Conservation (phyloP, 495 filamentous ascomycete species). For the Immersiella caudata region DNA sequence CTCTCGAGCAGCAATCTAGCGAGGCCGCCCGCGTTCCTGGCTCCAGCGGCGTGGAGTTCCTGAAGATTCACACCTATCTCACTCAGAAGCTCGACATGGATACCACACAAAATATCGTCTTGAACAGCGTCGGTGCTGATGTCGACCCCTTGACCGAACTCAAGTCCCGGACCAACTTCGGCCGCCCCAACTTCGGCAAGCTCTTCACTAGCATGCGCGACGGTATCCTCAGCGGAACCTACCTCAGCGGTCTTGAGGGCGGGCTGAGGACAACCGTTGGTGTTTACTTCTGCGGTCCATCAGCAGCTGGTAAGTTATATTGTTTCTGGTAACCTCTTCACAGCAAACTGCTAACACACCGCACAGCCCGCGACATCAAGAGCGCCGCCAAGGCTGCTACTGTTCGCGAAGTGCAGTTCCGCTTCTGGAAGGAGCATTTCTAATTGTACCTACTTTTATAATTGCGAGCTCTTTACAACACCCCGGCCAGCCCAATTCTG, state of each 20-base stretch:
- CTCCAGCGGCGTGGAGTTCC: slow-evolving; percentile 74
- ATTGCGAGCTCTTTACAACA: slow-evolving; percentile 8
- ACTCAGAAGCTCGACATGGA: slow-evolving; percentile 91
- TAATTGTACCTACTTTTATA: slow-evolving; percentile 26
- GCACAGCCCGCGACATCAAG: slow-evolving; percentile 62
- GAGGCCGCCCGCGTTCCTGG: slow-evolving; percentile 54
- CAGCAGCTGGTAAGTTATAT: slow-evolving; percentile 49
- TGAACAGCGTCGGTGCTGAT: slow-evolving; percentile 87
- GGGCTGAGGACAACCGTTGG: slow-evolving; percentile 80
- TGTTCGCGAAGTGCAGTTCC: slow-evolving; percentile 63
- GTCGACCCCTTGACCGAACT: slow-evolving; percentile 93
- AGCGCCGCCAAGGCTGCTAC: slow-evolving; percentile 73
- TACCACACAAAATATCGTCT: slow-evolving; percentile 91
- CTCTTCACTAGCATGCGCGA: slow-evolving; percentile 85
- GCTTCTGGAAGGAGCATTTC: slow-evolving; percentile 97
- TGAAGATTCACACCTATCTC: slow-evolving; percentile 97
- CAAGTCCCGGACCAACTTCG: slow-evolving; percentile 88
- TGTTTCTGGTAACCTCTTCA: neutral
- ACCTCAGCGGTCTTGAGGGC: slow-evolving; percentile 78
- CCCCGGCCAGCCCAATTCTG: neutral
- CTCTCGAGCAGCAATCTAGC: slow-evolving; percentile 84
- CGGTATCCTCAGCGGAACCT: slow-evolving; percentile 81
- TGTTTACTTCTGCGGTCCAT: slow-evolving; percentile 92
- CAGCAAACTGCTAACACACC: neutral
- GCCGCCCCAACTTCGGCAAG: slow-evolving; percentile 83